Conservation (phyloP, 2,329 filamentous ascomycete genomes). For the Nakataea oryzae region DNA sequence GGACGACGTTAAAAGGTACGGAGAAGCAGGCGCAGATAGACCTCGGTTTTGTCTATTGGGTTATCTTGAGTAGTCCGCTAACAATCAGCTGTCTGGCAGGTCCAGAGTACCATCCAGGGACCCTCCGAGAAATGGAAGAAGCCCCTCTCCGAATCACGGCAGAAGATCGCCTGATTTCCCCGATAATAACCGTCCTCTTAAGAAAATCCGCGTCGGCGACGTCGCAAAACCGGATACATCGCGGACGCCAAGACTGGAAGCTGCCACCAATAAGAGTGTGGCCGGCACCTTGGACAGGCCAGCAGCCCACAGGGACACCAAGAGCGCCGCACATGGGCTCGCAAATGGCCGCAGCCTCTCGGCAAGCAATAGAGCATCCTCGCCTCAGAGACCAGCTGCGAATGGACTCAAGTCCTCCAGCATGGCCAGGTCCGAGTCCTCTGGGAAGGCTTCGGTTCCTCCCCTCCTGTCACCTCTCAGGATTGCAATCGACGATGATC, state of each 20-base stretch:
- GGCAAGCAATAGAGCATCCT: not conserved
- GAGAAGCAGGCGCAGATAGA: slow-evolving; percentile 4
- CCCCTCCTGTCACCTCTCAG: slow-evolving; percentile 42
- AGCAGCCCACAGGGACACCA: not conserved
- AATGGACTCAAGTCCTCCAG: slow-evolving; percentile 25
- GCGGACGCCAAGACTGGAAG: not conserved
- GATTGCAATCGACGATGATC: slow-evolving; percentile 30
- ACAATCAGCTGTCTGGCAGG: not conserved
- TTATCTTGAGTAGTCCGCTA: not conserved
- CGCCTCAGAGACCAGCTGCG: slow-evolving; percentile 11
- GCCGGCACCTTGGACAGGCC: not conserved
- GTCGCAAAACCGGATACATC: not conserved
- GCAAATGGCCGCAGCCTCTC: slow-evolving; percentile 1
- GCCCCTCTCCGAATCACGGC: not conserved
- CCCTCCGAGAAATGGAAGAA: not conserved
- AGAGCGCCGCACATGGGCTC: not conserved
- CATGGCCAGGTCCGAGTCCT: slow-evolving; percentile 15
- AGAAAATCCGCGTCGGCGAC: not conserved
- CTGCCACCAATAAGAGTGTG: not conserved
- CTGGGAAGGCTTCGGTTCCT: slow-evolving; percentile 31
- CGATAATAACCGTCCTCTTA: not conserved
- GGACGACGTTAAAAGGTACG: slow-evolving; percentile 1
- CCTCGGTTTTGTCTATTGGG: not conserved
- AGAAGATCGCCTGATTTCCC: slow-evolving; percentile 1
- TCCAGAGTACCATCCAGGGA: not conserved